Evolutionary conservation across 2,329 filamentous ascomycete genomes (phyloP), one percentile per base, ranked within the genome.

Genomic region (Lachnellula arida): DNA sequence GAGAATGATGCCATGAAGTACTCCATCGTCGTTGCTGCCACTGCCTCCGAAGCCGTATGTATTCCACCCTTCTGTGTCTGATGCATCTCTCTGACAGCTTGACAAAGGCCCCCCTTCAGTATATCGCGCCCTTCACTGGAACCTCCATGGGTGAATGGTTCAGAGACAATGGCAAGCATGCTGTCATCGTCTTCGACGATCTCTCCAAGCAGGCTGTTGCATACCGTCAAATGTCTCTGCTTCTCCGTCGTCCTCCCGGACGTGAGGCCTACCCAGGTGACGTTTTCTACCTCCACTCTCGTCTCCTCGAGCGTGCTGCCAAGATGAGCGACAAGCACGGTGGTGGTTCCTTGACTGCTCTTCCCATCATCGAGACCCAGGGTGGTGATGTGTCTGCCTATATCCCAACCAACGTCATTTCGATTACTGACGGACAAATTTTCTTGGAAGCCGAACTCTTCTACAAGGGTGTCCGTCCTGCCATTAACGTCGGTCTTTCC

Each of bases 1-100:
- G 93, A 97, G 88, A 96, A 97, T 77, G 92, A 97, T 71, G 91
- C 94, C 73, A 96, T 99, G 91, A 96, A 97, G 82, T 99, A 97
- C 85, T 87, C 82, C 66, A 86, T 96, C 66, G 76, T 99, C 65
- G 91, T 97, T 66, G 94, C 94, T 66, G 94, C 94, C 70, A 99
- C 94, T 62, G 94, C 94, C 69, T 97, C 94, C 55, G 94, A 99
- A 81, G 94, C 94, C 64, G 91, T 40, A 40, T 40, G 39, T 40
- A 40, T 40, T 19, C 39, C 39, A 40, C 39, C 39, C 39, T 40
- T 11, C 39, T 40, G 39, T 40, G 39, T 40, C 39, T 40, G 39
- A 40, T 40, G 39, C 39, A 40, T 40, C 37, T 40, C 39, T 40
- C 39, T 40, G 15, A 40, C 39, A 40, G 15, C 15, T 40, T 40